Evolutionary conservation across 2,329 filamentous ascomycete species (phyloP).

Genomic region (Celoporthe dispersa): DNA sequence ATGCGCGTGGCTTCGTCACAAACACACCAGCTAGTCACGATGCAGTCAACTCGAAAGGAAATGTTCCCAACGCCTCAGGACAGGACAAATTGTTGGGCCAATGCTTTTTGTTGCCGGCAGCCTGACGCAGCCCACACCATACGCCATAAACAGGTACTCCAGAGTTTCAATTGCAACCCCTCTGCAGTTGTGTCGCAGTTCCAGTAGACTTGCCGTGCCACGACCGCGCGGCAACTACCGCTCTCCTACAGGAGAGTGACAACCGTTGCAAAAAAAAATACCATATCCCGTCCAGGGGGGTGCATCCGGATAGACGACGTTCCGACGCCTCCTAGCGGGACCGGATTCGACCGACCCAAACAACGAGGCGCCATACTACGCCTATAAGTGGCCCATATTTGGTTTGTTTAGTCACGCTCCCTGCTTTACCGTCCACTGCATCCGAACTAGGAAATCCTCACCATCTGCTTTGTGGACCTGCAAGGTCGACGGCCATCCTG

Average conservation of each 20-base stretch:
- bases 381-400: conserved; percentile 1
- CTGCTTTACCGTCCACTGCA: neutral
- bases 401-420: neutral
- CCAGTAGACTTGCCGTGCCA: neutral
- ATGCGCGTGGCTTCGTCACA: neutral
- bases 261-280: neutral
- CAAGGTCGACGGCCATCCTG: neutral
- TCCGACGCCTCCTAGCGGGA: conserved; percentile 23
- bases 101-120: neutral
- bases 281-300: conserved; percentile 4
- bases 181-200: neutral
- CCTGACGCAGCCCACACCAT: neutral
- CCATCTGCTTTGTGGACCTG: neutral
- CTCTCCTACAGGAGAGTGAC: neutral
- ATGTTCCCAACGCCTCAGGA: neutral
- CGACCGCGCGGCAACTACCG: neutral
- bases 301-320: conserved; percentile 22
- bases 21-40: neutral
- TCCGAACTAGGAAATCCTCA: conserved; percentile 1
- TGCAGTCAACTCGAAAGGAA: neutral
- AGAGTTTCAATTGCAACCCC: neutral
- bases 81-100: neutral
- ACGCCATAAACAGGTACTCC: neutral
- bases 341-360: neutral
- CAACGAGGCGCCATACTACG: neutral